Evolutionary conservation across 306 rosid species (phyloP), one percentile per base, ranked within the genome.

Genomic region (Prunus mongolica): DNA sequence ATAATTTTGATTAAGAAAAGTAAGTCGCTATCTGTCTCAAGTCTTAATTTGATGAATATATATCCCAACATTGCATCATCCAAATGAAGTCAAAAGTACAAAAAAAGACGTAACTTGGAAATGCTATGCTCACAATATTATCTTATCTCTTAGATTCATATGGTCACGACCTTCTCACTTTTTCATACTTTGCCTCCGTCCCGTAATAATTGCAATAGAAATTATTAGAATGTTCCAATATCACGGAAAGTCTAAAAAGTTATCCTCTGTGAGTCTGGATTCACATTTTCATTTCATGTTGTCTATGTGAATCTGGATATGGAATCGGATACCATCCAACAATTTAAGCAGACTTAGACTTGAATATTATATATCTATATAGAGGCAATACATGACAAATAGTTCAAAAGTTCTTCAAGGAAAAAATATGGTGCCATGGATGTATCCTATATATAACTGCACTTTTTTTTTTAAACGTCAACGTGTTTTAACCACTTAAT

Each of bases 161-260:
- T 24, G 6, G 67, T 25, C 77, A 71, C 67, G 67, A 9, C 46
- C 66, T 72, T 65, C 30, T 16, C 32, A 24, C 61, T 24, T 70
- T 58, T 12, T 49, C 18, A 34, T 24, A 20, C 66, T 64, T 60
- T 16, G 4, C 65, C 50, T 44, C 3, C 12, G 6, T 34, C 64
- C 30, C 72, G 8, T 32, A 64, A 63, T 24, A 66, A 38, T 38
- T 0, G 44, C 7, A 38, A 38, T 38, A 7, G 44, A 19, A 34
- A 13, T 12, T 12, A 2, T 2, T 25, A 70, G 61, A 34, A 49
- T 41, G 67, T 72, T 63, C 72, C 71, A 71, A 62, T 51, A 51
- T 65, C 61, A 79, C 78, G 78, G 73, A 44, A 78, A 71, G 60
- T 25, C 0, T 13, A 55, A 6, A 25, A 79, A 24, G 52, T 73